Evolutionary conservation across 2,329 filamentous ascomycete species (phyloP), one percentile per base, ranked within the genome.

Genomic region (Aspergillus sergii): DNA sequence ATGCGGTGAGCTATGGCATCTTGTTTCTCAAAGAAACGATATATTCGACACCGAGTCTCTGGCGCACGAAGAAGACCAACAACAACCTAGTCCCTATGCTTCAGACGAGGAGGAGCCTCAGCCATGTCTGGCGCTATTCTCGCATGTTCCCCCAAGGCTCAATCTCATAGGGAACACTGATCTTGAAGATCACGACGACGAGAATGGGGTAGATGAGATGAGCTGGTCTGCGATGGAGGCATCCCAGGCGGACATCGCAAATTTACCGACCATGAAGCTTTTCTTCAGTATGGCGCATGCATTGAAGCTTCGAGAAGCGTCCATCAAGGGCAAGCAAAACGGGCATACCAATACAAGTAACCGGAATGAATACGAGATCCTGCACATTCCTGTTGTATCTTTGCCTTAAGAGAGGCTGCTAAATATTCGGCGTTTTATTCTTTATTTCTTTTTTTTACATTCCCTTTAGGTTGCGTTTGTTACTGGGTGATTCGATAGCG

Each of bases 1-100:
- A 21, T 75, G 71, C 34, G 72, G 68, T 45, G 77, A 79, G 55
- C 71, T 76, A 21, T 80, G 75, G 70, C 74, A 77, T 57, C 64
- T 72, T 26, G 68, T 74, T 12, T 75, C 73, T 34, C 71, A 69
- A 51, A 66, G 67, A 30, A 68, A 71, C 28, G 69, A 74, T 48
- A 63, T 78, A 11, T 68, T 75, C 19, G 69, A 74, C 12, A 60
- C 68, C 23, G 68, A 69, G 9, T 62, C 65, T 10, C 54, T 65
- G 39, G 66, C 69, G 34, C 63, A 58, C 30, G 53, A 54, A 19
- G 71, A 65, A 10, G 61, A 63, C 28, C 48, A 32, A 21, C 63
- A 69, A 45, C 66, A 68, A 43, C 30, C 54, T 60, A 70, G 53
- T 64, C 69, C 60, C 10, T 64, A 61, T 62, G 64, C 61, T 23